Base-by-base conservation (phyloP, 1,284 basidiomycete genomes). In the Xerocomus amazonicus region DNA sequence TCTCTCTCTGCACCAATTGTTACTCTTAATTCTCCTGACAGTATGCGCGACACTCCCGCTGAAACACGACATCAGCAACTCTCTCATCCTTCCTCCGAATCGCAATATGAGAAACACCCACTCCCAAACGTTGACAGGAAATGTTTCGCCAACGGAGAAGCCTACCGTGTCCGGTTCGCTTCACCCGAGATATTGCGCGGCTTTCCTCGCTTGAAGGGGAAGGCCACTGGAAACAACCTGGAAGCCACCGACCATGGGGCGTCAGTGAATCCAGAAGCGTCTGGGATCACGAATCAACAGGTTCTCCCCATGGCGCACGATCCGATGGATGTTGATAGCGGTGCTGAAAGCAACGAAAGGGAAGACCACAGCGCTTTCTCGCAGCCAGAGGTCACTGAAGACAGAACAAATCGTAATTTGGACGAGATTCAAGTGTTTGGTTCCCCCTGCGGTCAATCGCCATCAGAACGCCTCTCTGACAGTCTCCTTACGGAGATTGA, bases 131-230 rank as follows among this genome's bases (percentile, higher is more conserved):
- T 13, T 27, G 61, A 61, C 35, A 61, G 49, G 47, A 50, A 17
- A 34, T 51, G 40, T 8, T n/a, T 48, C 12, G 6, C 37, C 13
- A 53, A 50, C 36, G 62, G 50, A 17, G 66, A 65, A 33, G n/a
- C 35, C 3, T 27, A 57, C 48, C 66, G 49, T 6, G 68, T 70
- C 40, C 57, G 66, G 27, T 66, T 66, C 29, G 60, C 56, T 2
- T 66, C 68, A 2, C 68, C 64, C 8, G 68, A 66, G 41, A 45
- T 65, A 37, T 40, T 66, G 31, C 31, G 32, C 26, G 57, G 48
- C 5, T 28, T 56, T 4, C 53, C 63, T 19, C 37, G 51, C 26
- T 12, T 66, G 44, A 48, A 12, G 9, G 54, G 45, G 4, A 52
- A 43, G 16, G 12, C 33, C 14, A 26, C 26, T 1, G 19, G 19